Evolutionary conservation across 179 eudicot species (phyloP).

Genomic region (Corrigiola litoralis): DNA sequence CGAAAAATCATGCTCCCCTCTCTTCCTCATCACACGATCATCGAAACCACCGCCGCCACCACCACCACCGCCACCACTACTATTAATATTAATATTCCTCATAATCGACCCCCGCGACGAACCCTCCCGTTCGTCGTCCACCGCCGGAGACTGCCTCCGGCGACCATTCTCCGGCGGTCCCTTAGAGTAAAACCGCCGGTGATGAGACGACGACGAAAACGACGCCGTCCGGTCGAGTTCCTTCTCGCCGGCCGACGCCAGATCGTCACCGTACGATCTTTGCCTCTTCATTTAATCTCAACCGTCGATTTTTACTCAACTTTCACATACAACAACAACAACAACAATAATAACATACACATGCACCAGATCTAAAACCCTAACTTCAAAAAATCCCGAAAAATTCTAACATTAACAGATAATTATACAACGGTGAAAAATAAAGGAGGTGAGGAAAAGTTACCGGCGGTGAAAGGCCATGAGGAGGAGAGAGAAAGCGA

Average conservation of each 20-base stretch:
- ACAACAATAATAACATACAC: background rate
- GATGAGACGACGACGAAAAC: conserved; percentile 32
- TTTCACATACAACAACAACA: conserved; percentile 11
- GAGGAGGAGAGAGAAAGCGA: conserved; percentile 13
- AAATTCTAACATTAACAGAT: conserved; percentile 1
- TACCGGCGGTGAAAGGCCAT: conserved; percentile 11
- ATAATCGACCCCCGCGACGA: conserved; percentile 17
- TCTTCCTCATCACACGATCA: conserved; percentile 46
- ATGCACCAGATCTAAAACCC: background rate
- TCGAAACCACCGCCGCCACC: conserved; percentile 39
- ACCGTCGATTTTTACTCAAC: background rate
- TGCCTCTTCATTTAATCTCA: conserved; percentile 38
- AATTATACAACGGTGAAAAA: background rate
- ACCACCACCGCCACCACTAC: conserved; percentile 2
- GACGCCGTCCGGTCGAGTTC: conserved; percentile 37
- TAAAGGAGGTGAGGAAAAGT: background rate
- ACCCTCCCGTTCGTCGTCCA: conserved; percentile 31
- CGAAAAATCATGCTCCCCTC: conserved; percentile 67
- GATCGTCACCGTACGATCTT: conserved; percentile 41
- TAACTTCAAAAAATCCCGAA: conserved; percentile 7
- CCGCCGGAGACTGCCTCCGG: conserved; percentile 24
- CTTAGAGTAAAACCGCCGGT: conserved; percentile 24
- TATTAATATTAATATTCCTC: conserved; percentile 11
- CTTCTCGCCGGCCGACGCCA: conserved; percentile 30
- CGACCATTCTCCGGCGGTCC: conserved; percentile 22